Evolutionary conservation across 192 early-diverging fungal genomes (phyloP), one percentile per base, ranked within the genome.

Genomic region (Backusella tuberculispora): DNA sequence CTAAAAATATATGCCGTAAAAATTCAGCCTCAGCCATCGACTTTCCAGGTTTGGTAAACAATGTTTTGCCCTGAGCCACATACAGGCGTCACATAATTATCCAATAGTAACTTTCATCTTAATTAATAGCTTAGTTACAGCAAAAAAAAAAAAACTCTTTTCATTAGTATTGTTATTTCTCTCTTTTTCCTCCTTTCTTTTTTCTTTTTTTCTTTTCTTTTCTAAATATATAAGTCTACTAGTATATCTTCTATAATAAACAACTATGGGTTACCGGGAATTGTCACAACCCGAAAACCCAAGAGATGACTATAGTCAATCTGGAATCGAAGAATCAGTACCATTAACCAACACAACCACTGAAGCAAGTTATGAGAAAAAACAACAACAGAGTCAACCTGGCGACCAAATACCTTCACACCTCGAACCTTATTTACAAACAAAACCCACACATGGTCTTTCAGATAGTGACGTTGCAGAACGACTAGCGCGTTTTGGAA

Each of bases 401-500:
- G 24, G 74, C 15, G 79, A 85, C 78, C 80, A 87, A 29, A 78
- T 86, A 21, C 46, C 82, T 1, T 78, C 85, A 40, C 84, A 92
- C 44, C 75, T 86, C 17, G 90, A 91, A 53, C 69, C 80, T 10
- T 72, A 85, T 17, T 78, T 92, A 17, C 82, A 89, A 48, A 92
- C 92, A 13, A 80, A 84, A 45, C 91, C 91, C 1, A 76, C 77
- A 5, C 75, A 85, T 12, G 92, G 92, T 63, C 85, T 94, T 37
- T 80, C 88, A 5, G 75, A 84, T 17, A 86, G 83, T 40, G 85
- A 91, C 68, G 88, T 84, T 4, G 45, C 66, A 3, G 82, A 83
- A 46, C 82, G 92, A 53, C 65, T 87, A 10, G 74, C 66, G 8
- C 72, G 76, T 63, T 94, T 90, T 83, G 92, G 92, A 66, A 73